These are phyloP conservation scores for Leishmania aethiopica DNA, from an alignment of 208 protist species.

Conservation along the genomic window DNA sequence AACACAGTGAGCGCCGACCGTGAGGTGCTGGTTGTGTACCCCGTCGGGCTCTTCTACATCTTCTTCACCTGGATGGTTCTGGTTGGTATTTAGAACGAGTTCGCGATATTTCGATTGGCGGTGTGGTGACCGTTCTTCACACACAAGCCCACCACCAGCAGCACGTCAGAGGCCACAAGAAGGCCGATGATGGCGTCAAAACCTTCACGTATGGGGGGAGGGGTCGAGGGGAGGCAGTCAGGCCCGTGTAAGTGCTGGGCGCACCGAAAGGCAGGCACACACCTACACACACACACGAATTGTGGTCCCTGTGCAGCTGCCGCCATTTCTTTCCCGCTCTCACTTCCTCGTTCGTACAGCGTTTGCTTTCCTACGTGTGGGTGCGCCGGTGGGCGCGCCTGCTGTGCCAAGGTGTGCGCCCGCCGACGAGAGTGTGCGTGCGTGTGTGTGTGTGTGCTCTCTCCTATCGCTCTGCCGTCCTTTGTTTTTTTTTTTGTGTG, in stretches of 20 bases:
- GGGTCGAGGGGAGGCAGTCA: neutral
- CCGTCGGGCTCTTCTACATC: slow-evolving; percentile 93
- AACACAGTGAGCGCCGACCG: slow-evolving; percentile 50
- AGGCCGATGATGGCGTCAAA: no score
- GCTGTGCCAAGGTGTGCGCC: neutral
- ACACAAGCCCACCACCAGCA: neutral
- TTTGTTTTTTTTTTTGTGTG: neutral
- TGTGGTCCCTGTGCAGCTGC: neutral
- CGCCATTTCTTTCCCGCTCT: neutral
- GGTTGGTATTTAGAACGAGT: slow-evolving; percentile 40
- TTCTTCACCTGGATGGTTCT: slow-evolving; percentile 90
- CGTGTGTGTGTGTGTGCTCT: neutral
- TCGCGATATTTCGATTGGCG: neutral
- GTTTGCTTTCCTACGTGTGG: neutral
- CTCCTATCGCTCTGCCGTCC: neutral
- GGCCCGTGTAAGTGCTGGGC: neutral
- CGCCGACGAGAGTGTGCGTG: neutral
- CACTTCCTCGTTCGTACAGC: neutral
- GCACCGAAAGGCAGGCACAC: neutral
- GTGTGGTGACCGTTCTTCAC: no score
- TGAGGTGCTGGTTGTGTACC: slow-evolving; percentile 88
- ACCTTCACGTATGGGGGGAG: neutral
- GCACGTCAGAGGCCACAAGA: no score
- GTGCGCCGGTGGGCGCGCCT: neutral
- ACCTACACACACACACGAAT: neutral